Evolutionary conservation across 306 rosid genomes (phyloP), one percentile per base, ranked within the genome.

Genomic region (Betula pendula): DNA sequence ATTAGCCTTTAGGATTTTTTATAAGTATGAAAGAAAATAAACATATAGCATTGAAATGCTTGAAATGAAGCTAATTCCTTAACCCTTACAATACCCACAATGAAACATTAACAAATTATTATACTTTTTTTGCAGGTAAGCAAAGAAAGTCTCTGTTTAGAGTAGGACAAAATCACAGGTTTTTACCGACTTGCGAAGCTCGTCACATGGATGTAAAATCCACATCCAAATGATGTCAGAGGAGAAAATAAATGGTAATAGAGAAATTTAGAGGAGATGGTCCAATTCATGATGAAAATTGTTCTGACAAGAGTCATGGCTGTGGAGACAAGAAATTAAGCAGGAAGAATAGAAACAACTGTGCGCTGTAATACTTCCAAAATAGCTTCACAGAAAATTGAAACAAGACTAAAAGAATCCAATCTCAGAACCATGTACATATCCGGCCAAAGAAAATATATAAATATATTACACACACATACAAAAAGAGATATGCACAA

Each of bases 281-380:
- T 33, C 66, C 78, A 76, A 70, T n/a, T 6, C 20, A 65, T 53
- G 47, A 76, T 59, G 73, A 79, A 72, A 27, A 13, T 66, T 22
- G 60, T 79, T 48, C 79, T 33, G 81, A 59, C 82, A 77, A n/a
- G n/a, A 80, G 85, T 84, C 83, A 84, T 73, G 69, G 5, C 5
- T n/a, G n/a, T n/a, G n/a, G n/a, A n/a, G n/a, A n/a, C n/a, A n/a
- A n/a, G n/a, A n/a, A n/a, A n/a, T n/a, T n/a, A n/a, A n/a, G n/a
- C 40, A 35, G 40, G 40, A 35, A 4, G 40, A 35, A 35, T 35
- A 35, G 5, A 35, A 35, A 35, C 40, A 35, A 35, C 40, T 35
- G 5, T 6, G 40, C 40, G 5, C 4, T 35, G 40, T 35, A 35
- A 35, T 35, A 35, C 40, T 35, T 35, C 40, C 40, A 35, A 35